Evolutionary conservation across 1,139 yeast species (phyloP).

Genomic region (Diutina neorugosa): DNA sequence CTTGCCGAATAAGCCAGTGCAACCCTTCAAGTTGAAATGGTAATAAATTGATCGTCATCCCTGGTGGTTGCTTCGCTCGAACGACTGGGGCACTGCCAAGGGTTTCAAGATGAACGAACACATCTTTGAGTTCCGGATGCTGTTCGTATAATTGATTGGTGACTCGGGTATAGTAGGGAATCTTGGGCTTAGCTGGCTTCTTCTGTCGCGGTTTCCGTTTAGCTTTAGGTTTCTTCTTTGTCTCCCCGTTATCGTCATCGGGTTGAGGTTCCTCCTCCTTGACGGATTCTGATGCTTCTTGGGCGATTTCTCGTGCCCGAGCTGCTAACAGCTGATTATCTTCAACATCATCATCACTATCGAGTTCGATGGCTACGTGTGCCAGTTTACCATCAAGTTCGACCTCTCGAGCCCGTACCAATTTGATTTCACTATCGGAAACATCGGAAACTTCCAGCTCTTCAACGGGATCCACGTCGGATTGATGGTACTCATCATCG

Average conservation of each 20-base stretch:
- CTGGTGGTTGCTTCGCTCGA: slow-evolving; percentile 66
- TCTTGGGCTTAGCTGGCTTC: slow-evolving; percentile 40
- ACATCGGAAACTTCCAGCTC: slow-evolving; percentile 7
- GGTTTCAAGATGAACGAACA: slow-evolving; percentile 53
- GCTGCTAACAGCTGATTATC: slow-evolving; percentile 18
- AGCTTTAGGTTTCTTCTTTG: slow-evolving; percentile 9
- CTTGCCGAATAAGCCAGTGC: slow-evolving; percentile 80
- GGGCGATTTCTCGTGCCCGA: not conserved
- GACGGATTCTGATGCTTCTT: slow-evolving; percentile 4
- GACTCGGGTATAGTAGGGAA: slow-evolving; percentile 55
- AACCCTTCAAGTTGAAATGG: slow-evolving; percentile 94
- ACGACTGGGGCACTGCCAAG: slow-evolving; percentile 39
- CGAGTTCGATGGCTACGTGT: not conserved
- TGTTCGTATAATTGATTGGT: slow-evolving; percentile 54
- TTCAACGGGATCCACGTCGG: not conserved
- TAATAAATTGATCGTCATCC: slow-evolving; percentile 58
- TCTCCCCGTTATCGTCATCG: slow-evolving; percentile 4
- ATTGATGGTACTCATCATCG: not conserved
- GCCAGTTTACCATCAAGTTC: slow-evolving; percentile 7
- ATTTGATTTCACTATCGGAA: slow-evolving; percentile 7
- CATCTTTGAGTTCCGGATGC: slow-evolving; percentile 68
- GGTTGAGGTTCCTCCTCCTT: slow-evolving; percentile 4
- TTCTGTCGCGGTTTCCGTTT: slow-evolving; percentile 15
- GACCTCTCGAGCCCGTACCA: slow-evolving; percentile 4
- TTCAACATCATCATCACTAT: slow-evolving; percentile 11